Percentiles rank a stretch among this genome's conserved stretches.
phyloP scores from a whole-genome alignment of 805 yeast species.

The Schizosaccharomyces japonicus region DNA sequence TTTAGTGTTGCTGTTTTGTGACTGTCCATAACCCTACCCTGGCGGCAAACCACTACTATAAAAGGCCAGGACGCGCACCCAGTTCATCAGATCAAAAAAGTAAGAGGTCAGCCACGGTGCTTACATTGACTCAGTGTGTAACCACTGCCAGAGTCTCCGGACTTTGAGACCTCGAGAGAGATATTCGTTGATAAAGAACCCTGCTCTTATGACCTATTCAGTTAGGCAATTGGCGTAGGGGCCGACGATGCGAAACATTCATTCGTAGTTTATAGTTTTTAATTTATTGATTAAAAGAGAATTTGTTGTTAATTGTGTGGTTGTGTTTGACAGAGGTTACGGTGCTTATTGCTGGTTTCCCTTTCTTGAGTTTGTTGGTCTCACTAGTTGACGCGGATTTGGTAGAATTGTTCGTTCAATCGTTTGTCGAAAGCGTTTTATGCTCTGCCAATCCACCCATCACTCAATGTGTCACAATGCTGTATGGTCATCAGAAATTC shows the following conservation, averaged over 20 bases:
- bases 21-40: slow-evolving; percentile 4
- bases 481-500: no score
- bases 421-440: no score
- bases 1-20: no score
- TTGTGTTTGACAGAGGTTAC: no score
- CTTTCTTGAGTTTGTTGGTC: no score
- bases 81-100: neutral
- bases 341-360: no score
- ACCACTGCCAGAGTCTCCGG: neutral
- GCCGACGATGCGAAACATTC: slow-evolving; percentile 4
- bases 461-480: no score
- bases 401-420: no score
- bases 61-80: neutral
- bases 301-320: no score
- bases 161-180: slow-evolving; percentile 3
- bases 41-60: neutral
- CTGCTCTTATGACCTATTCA: slow-evolving; percentile 3
- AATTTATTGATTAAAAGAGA: neutral
- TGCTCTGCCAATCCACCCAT: no score
- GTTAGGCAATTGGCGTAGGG: slow-evolving; percentile 4
- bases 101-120: slow-evolving; percentile 4
- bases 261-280: neutral
- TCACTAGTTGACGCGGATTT: no score
- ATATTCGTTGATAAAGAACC: slow-evolving; percentile 4
- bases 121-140: neutral